Conservation (phyloP, 345 rosid genomes). For the Salix viminalis region DNA sequence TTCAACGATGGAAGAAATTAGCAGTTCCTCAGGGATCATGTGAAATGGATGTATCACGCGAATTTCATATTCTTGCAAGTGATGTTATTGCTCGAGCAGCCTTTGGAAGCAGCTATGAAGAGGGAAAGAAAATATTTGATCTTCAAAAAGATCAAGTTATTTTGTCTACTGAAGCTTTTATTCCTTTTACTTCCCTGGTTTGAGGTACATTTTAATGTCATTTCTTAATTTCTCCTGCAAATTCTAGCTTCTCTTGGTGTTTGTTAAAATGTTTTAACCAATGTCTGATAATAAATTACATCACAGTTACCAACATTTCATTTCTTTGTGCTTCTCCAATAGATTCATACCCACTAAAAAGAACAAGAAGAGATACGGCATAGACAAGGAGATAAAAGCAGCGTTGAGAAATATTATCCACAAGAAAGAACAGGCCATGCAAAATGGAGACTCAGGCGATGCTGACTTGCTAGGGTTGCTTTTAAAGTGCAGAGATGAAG, state of each 20-base stretch:
- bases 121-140: constrained; percentile 46
- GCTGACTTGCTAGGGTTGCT: constrained; percentile 45
- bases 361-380: constrained; percentile 38
- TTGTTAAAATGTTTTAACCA: no score
- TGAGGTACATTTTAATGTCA: constrained; percentile 25
- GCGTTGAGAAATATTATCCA: constrained; percentile 25
- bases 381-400: constrained; percentile 33
- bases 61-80: constrained; percentile 40
- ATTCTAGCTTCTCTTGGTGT: background rate
- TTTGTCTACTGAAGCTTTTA: constrained; percentile 36
- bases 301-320: no score
- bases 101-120: constrained; percentile 50
- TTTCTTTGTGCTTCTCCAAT: no score
- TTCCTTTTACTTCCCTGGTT: constrained; percentile 43
- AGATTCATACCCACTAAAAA: constrained; percentile 52
- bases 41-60: constrained; percentile 46
- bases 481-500: constrained; percentile 25
- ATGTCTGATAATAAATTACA: no score
- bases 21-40: constrained; percentile 15
- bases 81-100: constrained; percentile 47
- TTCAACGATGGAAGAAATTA: constrained; percentile 37
- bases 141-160: constrained; percentile 35
- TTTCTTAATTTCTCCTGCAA: background rate
- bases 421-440: constrained; percentile 30
- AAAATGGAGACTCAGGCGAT: constrained; percentile 17